These are phyloP conservation scores for Phytophthora vignae DNA, from an alignment of 352 stramenopile genomes.

Conservation along the genomic window DNA sequence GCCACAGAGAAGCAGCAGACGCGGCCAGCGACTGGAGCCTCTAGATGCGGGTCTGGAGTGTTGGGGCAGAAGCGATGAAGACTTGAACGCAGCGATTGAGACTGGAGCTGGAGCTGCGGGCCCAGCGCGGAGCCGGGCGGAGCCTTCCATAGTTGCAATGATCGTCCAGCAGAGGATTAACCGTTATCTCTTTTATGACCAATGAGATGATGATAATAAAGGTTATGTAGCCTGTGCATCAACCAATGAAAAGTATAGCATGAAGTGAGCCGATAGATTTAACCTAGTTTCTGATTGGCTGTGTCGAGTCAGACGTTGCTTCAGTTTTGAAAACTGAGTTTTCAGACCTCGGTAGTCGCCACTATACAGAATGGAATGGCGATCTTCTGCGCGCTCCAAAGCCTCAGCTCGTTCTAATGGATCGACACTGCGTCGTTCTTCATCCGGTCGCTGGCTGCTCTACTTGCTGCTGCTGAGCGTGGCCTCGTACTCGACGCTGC, in stretches of 20 bases:
- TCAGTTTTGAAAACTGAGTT: no score
- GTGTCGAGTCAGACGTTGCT: conserved; percentile 4
- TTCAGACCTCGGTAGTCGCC: not conserved
- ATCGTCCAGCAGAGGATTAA: not conserved
- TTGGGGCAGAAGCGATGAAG: conserved; percentile 12
- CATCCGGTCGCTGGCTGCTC: conserved; percentile 15
- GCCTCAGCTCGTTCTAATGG: conserved; percentile 4
- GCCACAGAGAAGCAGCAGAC: conserved; percentile 20
- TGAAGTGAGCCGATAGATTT: not conserved
- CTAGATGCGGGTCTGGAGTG: not conserved
- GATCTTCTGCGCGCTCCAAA: conserved; percentile 12
- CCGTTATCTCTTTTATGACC: not conserved
- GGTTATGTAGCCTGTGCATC: not conserved
- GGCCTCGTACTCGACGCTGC: conserved; percentile 16
- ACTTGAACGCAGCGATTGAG: not conserved
- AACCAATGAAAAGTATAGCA: not conserved
- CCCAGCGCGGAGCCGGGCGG: conserved; percentile 11
- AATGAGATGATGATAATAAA: not conserved
- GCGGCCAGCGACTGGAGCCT: conserved; percentile 10
- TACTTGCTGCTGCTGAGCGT: conserved; percentile 17
- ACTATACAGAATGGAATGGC: conserved; percentile 16
- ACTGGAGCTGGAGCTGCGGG: not conserved
- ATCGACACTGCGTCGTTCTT: not conserved
- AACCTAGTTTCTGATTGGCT: not conserved
- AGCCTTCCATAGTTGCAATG: conserved; percentile 18